Conservation (phyloP, 352 stramenopile genomes). For the Globisporangium paddicum region DNA sequence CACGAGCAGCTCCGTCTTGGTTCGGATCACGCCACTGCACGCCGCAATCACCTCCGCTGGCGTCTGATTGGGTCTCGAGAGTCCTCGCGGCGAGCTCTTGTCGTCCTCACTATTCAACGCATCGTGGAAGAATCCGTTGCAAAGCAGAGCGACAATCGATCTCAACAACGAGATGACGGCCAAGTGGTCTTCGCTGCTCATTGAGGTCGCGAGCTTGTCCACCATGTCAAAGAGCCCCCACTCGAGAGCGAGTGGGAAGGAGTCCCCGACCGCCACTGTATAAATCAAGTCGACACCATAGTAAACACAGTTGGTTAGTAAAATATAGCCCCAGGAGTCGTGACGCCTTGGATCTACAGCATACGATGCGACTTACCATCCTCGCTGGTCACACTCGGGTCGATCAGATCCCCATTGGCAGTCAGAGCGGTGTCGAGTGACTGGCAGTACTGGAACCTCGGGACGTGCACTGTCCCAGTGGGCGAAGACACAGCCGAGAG, state of each 20-base stretch:
- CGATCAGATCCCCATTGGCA: slow-evolving; percentile 58
- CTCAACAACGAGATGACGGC: slow-evolving; percentile 54
- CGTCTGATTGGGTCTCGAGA: slow-evolving; percentile 16
- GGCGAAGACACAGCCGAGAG: slow-evolving; percentile 24
- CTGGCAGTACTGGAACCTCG: slow-evolving; percentile 76
- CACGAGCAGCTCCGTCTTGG: slow-evolving; percentile 43
- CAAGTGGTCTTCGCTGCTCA: slow-evolving; percentile 80
- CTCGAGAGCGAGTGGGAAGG: slow-evolving; percentile 55
- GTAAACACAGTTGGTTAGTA: background rate
- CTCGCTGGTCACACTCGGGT: slow-evolving; percentile 26
- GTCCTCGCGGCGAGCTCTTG: slow-evolving; percentile 2
- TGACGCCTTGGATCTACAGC: too few relatives aligned
- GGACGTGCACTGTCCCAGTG: slow-evolving; percentile 26
- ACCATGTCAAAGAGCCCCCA: slow-evolving; percentile 72
- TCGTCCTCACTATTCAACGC: slow-evolving; percentile 17
- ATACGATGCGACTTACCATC: slow-evolving; percentile 33
- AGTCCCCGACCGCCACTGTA: slow-evolving; percentile 50
- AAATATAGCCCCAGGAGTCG: background rate
- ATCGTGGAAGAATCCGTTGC: slow-evolving; percentile 55
- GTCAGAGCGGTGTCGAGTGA: slow-evolving; percentile 71
- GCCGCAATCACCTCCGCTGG: slow-evolving; percentile 31
- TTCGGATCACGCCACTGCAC: slow-evolving; percentile 43
- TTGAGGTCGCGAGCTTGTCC: slow-evolving; percentile 58
- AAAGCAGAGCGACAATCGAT: slow-evolving; percentile 46
- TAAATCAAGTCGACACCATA: slow-evolving; percentile 9